Evolutionary conservation across 2,329 filamentous ascomycete genomes (phyloP).

Genomic region (Alternaria alternata): DNA sequence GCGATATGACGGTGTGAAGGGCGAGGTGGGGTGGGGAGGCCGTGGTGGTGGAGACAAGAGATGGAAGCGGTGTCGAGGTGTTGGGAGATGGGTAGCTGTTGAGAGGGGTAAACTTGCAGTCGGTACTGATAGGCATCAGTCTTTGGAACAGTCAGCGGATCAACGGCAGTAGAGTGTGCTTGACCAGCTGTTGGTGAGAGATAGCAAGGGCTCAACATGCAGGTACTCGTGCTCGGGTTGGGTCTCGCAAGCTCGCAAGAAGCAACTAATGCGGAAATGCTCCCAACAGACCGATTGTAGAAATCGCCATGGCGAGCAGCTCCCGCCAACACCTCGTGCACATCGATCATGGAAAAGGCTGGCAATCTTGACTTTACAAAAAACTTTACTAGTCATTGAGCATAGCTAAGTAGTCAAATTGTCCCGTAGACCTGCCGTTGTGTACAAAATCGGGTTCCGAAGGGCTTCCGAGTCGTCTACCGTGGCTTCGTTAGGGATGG

Average conservation of each 20-base stretch:
- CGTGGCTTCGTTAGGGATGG: slow-evolving; percentile 21
- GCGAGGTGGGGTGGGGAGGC: slow-evolving; percentile 7
- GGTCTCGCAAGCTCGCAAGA: slow-evolving; percentile 32
- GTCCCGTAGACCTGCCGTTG: slow-evolving; percentile 2
- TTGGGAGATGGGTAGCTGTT: not conserved
- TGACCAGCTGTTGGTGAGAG: slow-evolving; percentile 28
- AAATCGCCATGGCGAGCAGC: slow-evolving; percentile 10
- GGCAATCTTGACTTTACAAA: not conserved
- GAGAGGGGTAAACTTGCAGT: not conserved
- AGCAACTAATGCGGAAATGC: slow-evolving; percentile 31
- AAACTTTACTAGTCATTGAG: slow-evolving; percentile 3
- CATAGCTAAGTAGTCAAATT: not conserved
- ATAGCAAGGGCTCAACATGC: slow-evolving; percentile 30
- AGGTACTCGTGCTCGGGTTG: slow-evolving; percentile 17
- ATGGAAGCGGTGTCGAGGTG: not conserved
- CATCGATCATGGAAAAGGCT: not conserved
- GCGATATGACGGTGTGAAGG: not conserved
- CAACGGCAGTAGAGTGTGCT: slow-evolving; percentile 22
- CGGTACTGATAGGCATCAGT: not conserved
- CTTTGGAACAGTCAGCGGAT: slow-evolving; percentile 7
- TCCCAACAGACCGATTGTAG: slow-evolving; percentile 27
- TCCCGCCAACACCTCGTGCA: slow-evolving; percentile 2
- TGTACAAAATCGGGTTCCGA: slow-evolving; percentile 20
- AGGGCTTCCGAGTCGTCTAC: slow-evolving; percentile 25
- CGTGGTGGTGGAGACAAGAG: slow-evolving; percentile 5